phyloP scores from a whole-genome alignment of 805 yeast genomes.

The Komagataella phaffii region DNA sequence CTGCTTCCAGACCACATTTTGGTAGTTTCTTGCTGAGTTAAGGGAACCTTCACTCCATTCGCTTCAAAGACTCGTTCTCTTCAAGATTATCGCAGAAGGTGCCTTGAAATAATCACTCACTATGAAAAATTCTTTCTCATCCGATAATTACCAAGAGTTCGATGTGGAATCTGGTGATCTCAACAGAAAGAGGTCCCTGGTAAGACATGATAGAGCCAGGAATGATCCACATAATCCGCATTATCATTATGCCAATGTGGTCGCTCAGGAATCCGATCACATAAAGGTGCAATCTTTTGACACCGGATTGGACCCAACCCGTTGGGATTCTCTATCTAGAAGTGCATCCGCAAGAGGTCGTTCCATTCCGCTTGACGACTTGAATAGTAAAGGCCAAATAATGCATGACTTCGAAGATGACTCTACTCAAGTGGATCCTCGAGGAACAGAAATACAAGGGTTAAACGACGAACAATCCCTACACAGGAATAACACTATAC shows the following conservation, averaged over 20 bases:
- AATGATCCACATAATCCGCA: constrained; percentile 17
- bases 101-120: background rate
- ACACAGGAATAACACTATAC: constrained; percentile 7
- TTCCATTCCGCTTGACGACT: constrained; percentile 1
- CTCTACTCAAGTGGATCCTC: constrained; percentile 4
- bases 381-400: background rate
- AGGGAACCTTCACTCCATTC: background rate
- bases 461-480: constrained; percentile 37
- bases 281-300: constrained; percentile 54
- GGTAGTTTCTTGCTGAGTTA: background rate
- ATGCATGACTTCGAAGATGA: background rate
- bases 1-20: background rate
- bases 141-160: constrained; percentile 2
- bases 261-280: constrained; percentile 50
- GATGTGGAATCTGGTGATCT: constrained; percentile 21
- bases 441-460: constrained; percentile 42
- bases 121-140: background rate
- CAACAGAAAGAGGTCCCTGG: constrained; percentile 52
- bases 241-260: constrained; percentile 64
- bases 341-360: background rate
- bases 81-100: background rate
- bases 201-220: constrained; percentile 69
- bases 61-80: background rate
- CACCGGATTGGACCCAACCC: constrained; percentile 59
- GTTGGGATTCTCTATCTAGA: background rate